These are phyloP conservation scores for Pugionium dolabratum DNA, from an alignment of 345 rosid genomes.

Conservation along the genomic window DNA sequence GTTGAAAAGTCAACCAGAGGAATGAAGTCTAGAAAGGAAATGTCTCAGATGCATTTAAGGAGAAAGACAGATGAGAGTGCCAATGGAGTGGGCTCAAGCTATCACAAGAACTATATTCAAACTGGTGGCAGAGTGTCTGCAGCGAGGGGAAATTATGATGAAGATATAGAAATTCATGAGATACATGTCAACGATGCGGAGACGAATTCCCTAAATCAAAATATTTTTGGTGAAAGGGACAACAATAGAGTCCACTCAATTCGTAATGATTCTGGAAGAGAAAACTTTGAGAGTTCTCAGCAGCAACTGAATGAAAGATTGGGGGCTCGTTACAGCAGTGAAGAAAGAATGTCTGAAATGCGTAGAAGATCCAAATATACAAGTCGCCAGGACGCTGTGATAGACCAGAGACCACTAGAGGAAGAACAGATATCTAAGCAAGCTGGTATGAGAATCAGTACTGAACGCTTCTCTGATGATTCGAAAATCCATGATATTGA, in stretches of 20 bases:
- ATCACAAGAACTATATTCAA: conserved; percentile 34
- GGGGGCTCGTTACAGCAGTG: conserved; percentile 40
- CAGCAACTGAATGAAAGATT: conserved; percentile 42
- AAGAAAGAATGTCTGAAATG: conserved; percentile 47
- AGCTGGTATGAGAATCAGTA: conserved; percentile 41
- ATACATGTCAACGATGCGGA: conserved; percentile 45
- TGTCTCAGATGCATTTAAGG: conserved; percentile 43
- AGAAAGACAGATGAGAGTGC: conserved; percentile 39
- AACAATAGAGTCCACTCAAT: conserved; percentile 36
- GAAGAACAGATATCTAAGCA: conserved; percentile 44
- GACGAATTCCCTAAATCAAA: conserved; percentile 45
- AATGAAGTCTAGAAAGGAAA: conserved; percentile 47
- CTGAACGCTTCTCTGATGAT: conserved; percentile 42
- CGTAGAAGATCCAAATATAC: conserved; percentile 48
- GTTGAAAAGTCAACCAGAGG: conserved; percentile 39
- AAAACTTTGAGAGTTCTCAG: conserved; percentile 34
- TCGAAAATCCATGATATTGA: conserved; percentile 40
- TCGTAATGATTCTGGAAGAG: conserved; percentile 31
- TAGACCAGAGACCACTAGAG: conserved; percentile 37
- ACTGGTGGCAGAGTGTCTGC: conserved; percentile 44
- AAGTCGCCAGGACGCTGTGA: conserved; percentile 41
- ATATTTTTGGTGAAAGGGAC: conserved; percentile 44
- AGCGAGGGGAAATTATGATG: conserved; percentile 45
- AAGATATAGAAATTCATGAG: conserved; percentile 44
- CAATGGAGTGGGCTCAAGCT: conserved; percentile 40